These are phyloP conservation scores for Candida glaebosa DNA, from an alignment of 805 yeast species.

Conservation along the genomic window DNA sequence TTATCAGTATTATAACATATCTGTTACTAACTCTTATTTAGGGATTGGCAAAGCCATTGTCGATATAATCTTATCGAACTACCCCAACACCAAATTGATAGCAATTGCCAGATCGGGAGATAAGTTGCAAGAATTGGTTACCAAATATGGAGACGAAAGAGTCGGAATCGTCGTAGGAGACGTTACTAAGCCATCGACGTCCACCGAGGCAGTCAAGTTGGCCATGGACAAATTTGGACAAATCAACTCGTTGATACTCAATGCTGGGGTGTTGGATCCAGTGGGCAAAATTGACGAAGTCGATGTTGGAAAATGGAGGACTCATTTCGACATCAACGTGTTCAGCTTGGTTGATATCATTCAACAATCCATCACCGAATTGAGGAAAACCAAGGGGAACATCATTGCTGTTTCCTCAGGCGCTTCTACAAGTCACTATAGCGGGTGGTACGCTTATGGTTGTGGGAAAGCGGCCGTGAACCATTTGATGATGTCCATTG, in stretches of 20 bases:
- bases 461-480: slow-evolving; percentile 89
- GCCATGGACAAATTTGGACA: slow-evolving; percentile 52
- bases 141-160: slow-evolving; percentile 43
- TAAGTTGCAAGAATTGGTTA: slow-evolving; percentile 41
- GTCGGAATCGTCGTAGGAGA: slow-evolving; percentile 59
- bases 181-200: slow-evolving; percentile 42
- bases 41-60: slow-evolving; percentile 86
- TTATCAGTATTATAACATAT: not conserved
- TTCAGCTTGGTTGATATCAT: slow-evolving; percentile 70
- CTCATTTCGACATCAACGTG: slow-evolving; percentile 69
- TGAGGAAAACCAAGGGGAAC: slow-evolving; percentile 55
- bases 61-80: slow-evolving; percentile 39
- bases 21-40: slow-evolving; percentile 15
- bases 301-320: slow-evolving; percentile 55
- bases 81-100: slow-evolving; percentile 43
- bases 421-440: slow-evolving; percentile 59
- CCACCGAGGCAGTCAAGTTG: slow-evolving; percentile 36
- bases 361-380: slow-evolving; percentile 50
- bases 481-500: slow-evolving; percentile 64
- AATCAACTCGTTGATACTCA: slow-evolving; percentile 64
- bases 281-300: slow-evolving; percentile 56
- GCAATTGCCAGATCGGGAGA: slow-evolving; percentile 70
- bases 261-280: slow-evolving; percentile 84
- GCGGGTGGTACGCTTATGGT: slow-evolving; percentile 92
- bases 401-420: slow-evolving; percentile 87